A percentile compares a stretch with the other conserved stretches of the same genome.
These are phyloP conservation scores for Trichoderma simmonsii DNA, from an alignment of 2,329 filamentous ascomycete species.

Conservation along the genomic window DNA sequence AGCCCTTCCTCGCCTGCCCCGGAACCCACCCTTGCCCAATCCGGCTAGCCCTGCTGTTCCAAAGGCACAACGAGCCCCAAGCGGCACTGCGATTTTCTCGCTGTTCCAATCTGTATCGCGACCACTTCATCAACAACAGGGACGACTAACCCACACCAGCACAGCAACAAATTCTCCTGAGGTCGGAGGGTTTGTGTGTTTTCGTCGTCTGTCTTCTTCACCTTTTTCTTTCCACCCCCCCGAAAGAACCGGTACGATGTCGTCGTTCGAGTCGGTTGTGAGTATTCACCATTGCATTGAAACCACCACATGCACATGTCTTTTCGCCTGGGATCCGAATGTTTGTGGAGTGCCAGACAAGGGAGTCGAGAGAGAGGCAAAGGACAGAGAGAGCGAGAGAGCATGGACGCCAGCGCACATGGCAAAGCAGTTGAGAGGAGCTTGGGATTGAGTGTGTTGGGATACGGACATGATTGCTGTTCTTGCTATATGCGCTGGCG, in stretches of 20 bases:
- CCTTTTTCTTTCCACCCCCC: slow-evolving; percentile 29
- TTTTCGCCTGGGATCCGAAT: slow-evolving; percentile 16
- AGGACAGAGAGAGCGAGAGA: neutral
- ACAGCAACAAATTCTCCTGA: slow-evolving; percentile 39
- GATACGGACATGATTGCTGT: neutral
- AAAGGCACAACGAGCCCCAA: slow-evolving; percentile 41
- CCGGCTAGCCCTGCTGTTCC: slow-evolving; percentile 33
- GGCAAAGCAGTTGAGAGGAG: neutral
- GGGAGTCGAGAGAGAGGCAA: neutral
- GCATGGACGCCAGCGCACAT: neutral
- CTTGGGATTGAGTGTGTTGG: slow-evolving; percentile 9
- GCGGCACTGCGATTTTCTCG: slow-evolving; percentile 42
- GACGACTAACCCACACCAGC: slow-evolving; percentile 43
- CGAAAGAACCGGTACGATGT: slow-evolving; percentile 54
- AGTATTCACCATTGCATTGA: slow-evolving; percentile 40
- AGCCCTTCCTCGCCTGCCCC: slow-evolving; percentile 37
- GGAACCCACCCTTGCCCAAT: slow-evolving; percentile 30
- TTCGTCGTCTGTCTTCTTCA: slow-evolving; percentile 34
- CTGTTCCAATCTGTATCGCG: slow-evolving; percentile 38
- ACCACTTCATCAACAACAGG: slow-evolving; percentile 40
- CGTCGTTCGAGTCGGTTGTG: slow-evolving; percentile 68
- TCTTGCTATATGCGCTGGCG: neutral
- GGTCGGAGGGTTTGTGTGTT: slow-evolving; percentile 38
- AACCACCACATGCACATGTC: slow-evolving; percentile 8
- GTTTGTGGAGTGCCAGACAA: slow-evolving; percentile 4